Base-by-base conservation (phyloP, 2,329 filamentous ascomycete genomes). In the Fusarium cyanostomum region DNA sequence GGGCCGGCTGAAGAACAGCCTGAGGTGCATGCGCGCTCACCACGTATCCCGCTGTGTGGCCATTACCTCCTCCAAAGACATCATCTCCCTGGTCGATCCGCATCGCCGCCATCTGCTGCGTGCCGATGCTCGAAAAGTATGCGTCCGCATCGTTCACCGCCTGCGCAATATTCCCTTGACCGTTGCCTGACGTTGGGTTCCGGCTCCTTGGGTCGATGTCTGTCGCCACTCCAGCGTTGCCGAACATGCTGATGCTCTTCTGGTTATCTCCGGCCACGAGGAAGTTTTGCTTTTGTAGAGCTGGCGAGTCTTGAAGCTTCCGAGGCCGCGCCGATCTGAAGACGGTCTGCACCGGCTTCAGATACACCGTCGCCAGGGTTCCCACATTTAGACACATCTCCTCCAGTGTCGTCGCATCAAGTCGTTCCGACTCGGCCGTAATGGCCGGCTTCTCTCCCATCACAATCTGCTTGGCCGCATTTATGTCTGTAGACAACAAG, bases 391-490 rank as follows among this genome's bases (percentile, higher is more conserved):
- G 85, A 73, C 95, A 98, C 86, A 99, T 94, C 75, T 99, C 95
- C 78, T 99, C 95, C 8, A 99, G 84, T 0, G 95, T 99, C 41
- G 86, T 84, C 0, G 94, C 89, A 73, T 99, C 95, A 3, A 99
- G 85, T 67, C 94, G 94, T 79, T 99, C 95, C 26, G 92, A 94
- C 77, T 99, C 95, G 30, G 95, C 94, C 2, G 94, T 97, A 76
- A 99, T 98, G 8, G 94, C 86, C 7, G 95, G 95, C 75, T 99
- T 99, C 68, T 96, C 91, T 58, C 95, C 94, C 94, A 99, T 98
- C 66, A 99, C 94, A 48, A 99, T 87, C 62, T 88, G 82, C 74
- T 91, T 95, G 2, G 95, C 95, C 0, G 90, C 87, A 45, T 89
- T 88, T 68, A 96, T 94, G 74, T 97, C 94, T 0, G 93, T 96